These are phyloP conservation scores for Aspergillus nidulans DNA, from an alignment of 495 filamentous ascomycete genomes.

Conservation along the genomic window DNA sequence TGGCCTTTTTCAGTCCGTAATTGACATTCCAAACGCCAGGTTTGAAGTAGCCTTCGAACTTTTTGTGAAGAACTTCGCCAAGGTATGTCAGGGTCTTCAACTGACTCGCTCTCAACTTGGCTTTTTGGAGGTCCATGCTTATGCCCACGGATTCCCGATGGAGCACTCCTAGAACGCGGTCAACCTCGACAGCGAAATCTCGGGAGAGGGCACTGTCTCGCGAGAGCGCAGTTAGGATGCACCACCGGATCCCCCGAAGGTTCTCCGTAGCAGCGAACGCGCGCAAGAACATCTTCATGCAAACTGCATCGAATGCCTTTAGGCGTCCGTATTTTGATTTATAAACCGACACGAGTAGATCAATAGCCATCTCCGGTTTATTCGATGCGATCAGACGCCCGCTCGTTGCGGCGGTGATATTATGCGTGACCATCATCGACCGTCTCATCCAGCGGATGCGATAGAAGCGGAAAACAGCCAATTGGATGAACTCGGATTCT, in stretches of 20 bases:
- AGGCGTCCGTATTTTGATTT: conserved; percentile 33
- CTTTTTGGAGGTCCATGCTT: neutral
- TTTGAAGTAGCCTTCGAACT: neutral
- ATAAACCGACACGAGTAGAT: conserved; percentile 36
- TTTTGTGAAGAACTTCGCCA: neutral
- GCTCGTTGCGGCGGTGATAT: conserved; percentile 25
- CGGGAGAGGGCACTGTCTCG: conserved; percentile 25
- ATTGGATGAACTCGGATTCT: conserved; percentile 27
- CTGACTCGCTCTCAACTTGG: neutral
- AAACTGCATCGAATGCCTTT: conserved; percentile 32
- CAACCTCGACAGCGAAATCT: conserved; percentile 33
- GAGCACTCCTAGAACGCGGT: conserved; percentile 23
- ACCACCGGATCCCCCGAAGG: conserved; percentile 41
- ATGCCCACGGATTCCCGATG: neutral
- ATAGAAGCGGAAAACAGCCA: conserved; percentile 40
- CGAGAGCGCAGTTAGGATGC: conserved; percentile 34
- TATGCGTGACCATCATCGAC: conserved; percentile 31
- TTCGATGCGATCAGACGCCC: conserved; percentile 26
- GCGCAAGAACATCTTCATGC: conserved; percentile 42
- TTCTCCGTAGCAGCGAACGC: conserved; percentile 28
- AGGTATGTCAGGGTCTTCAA: neutral
- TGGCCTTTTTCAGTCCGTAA: conserved; percentile 5
- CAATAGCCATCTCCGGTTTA: conserved; percentile 26
- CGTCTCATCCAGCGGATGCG: conserved; percentile 31
- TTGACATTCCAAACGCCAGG: neutral